phyloP scores from a whole-genome alignment of 345 rosid genomes.

The Eucalyptus sideroxylon region DNA sequence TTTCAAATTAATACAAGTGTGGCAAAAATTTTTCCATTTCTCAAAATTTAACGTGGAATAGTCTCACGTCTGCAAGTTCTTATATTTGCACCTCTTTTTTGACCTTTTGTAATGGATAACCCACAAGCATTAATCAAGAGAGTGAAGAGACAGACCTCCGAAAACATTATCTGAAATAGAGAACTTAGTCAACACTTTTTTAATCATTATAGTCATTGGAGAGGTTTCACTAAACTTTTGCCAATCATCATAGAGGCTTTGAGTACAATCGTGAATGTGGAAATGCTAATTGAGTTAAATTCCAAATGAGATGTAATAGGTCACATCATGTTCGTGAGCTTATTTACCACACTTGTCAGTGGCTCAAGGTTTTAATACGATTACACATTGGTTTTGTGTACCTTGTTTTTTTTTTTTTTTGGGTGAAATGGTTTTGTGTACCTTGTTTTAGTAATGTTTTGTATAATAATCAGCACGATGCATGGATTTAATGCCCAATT shows the following conservation, averaged over 20 bases:
- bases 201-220: background rate
- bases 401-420: too few species aligned
- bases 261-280: background rate
- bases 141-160: background rate
- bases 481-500: too few species aligned
- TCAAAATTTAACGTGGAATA: too few species aligned
- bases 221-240: background rate
- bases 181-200: background rate
- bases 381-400: too few species aligned
- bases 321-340: too few species aligned
- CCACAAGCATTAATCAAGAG: background rate
- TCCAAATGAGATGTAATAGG: background rate
- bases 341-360: too few species aligned
- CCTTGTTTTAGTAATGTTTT: too few species aligned
- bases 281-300: background rate
- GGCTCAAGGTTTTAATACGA: too few species aligned
- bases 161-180: too few species aligned
- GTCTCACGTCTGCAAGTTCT: background rate
- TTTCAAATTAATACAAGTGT: background rate
- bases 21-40: background rate
- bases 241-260: background rate
- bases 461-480: too few species aligned
- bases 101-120: background rate
- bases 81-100: too few species aligned
- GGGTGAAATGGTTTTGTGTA: too few species aligned